Evolutionary conservation across 192 early-diverging fungal species (phyloP), one percentile per base, ranked within the genome.

Genomic region (Thoreauomyces humboldtii): DNA sequence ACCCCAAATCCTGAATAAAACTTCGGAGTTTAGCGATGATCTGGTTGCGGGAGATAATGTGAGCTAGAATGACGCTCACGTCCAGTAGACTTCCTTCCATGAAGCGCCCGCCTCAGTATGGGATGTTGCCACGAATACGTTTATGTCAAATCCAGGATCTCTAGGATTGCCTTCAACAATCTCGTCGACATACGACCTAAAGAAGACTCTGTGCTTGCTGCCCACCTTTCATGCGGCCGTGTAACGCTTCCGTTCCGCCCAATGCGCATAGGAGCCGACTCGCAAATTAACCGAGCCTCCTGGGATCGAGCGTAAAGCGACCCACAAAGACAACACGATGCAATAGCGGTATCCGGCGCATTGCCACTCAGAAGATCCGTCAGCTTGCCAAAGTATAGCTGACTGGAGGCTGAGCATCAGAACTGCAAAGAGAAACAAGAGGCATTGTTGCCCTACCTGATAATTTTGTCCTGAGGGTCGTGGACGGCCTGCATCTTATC

Each of bases 61-160:
- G 38, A 46, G 28, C 31, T 50, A 31, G 6, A 12, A 31, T 21
- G 45, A 19, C 6, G 31, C 48, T 45, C 61, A 77, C 76, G 59
- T 52, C 78, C 78, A 80, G 36, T 70, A 75, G 21, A 70, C 44
- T 6, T 64, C 71, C 41, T 71, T 66, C 78, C 78, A 80, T 21
- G 29, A 28, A 2, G 37, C 12, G 27, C 59, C 36, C 4, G 36
- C 27, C 9, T 29, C 29, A 5, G 31, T 17, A 42, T 72, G 45
- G 28, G 66, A 52, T 4, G 59, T 43, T 9, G 72, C 73, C 12
- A 78, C 34, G 57, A 58, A 77, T n/a, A 60, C 65, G 36, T 73
- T 81, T 21, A 75, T 55, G 51, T 76, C 56, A 61, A 81, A 81
- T 29, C 25, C 38, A 7, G 56, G 19, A 34, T 73, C 64, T 46